Base-by-base conservation (phyloP, 331 rosid genomes). In the Erythrophleum ivorense region DNA sequence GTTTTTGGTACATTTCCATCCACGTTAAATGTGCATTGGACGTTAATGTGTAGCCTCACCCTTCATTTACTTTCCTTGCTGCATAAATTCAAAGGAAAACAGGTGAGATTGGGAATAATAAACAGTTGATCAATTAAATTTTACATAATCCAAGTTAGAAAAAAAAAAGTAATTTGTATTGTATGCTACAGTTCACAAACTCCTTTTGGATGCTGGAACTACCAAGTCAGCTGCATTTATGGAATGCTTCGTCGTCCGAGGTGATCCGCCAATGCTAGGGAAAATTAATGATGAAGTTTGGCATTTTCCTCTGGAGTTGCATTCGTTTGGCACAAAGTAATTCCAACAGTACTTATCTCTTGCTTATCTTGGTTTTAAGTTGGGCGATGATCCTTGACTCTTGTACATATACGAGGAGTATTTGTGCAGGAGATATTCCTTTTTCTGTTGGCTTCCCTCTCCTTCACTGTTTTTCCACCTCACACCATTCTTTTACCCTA, bases 151-250 rank as follows among this genome's bases (percentile, higher is more conserved):
- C 73, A 80, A 70, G 74, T 71, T 6, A 46, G 72, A 74, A 24
- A 77, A 64, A n/a, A 52, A 52, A 9, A 79, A 46, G 34, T 45
- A 64, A 80, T 66, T 75, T 55, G 15, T 15, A 53, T 63, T 78
- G 80, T 49, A 57, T 6, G 8, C 6, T 29, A 11, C 82, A 71
- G 18, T 41, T 52, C 13, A 10, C 45, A 40, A 81, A 67, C 62
- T 46, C 60, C 67, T 82, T 82, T 73, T 55, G 71, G 79, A 48
- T n/a, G n/a, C n/a, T n/a, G n/a, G n/a, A n/a, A n/a, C n/a, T n/a
- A n/a, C n/a, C n/a, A n/a, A n/a, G n/a, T n/a, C n/a, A n/a, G n/a
- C 60, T 71, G 81, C 87, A 76, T 83, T 83, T 83, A 80, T 57
- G 76, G 74, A 49, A 48, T 82, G 84, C 80, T 76, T 86, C 80